Evolutionary conservation across 2,329 filamentous ascomycete species (phyloP), one percentile per base, ranked within the genome.

Genomic region (Ophiognomonia clavigignenti-juglandacearum): DNA sequence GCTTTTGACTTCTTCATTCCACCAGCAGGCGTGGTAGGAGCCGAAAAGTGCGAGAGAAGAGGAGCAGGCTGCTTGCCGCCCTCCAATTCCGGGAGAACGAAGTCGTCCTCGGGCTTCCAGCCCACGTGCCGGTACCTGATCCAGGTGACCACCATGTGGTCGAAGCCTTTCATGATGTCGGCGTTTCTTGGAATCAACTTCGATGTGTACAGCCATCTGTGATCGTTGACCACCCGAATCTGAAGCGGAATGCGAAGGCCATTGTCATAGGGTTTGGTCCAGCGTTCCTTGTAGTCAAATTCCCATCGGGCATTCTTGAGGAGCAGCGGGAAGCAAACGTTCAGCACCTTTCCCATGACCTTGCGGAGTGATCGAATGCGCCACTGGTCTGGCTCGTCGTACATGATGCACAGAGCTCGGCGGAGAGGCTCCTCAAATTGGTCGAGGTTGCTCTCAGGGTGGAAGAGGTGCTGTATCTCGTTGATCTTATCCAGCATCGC

Each of bases 401-500:
- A 60, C 27, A 57, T 43, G 36, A 59, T 53, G 19, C 29, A 18
- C 14, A 62, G 50, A 4, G 56, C 54, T n/a, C 39, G 23, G 6
- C 40, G 48, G 8, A 64, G 45, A 1, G 53, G 55, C 8, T 45
- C n/a, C 43, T 57, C 52, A 6, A 64, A 43, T 3, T 13, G 31
- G 2, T 51, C 39, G 19, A 60, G 43, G 20, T 59, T 46, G 34
- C 42, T 31, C 20, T 45, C 37, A n/a, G 24, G 10, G 22, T 43
- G 51, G 23, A 46, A 7, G 27, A 13, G 13, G 29, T 39, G 39
- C 20, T 54, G 34, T 23, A 48, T 51, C 8, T 56, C 50, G 0
- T 74, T 75, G 2, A 86, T 56, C 2, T 71, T 67, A 4, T 68
- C 63, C 2, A 72, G 64, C 0, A 80, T 77, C 36, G 75, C 64